Evolutionary conservation across 805 yeast genomes (phyloP), one percentile per base, ranked within the genome.

Genomic region (Huiozyma sinensis): DNA sequence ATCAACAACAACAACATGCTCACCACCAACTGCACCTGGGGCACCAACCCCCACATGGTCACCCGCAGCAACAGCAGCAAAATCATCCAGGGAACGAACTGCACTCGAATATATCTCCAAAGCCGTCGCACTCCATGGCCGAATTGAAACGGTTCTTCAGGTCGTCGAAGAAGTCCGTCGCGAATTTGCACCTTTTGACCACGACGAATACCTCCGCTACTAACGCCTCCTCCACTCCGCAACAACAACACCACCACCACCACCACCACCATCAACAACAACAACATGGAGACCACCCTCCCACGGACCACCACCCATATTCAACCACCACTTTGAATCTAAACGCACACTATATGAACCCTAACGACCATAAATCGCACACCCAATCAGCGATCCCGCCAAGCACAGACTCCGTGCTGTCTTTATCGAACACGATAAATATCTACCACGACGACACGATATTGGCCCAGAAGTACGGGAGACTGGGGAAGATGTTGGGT

Each of bases 101-200:
- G 27, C 36, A 43, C 28, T 38, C 39, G 7, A 34, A 28, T 8
- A 38, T 43, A 9, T 50, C 60, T 6, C 63, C 61, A 4, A 58
- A 56, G 43, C 49, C 49, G 29, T 48, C 53, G 33, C 59, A 58
- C 46, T 77, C 86, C 27, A 81, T 81, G 84, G 80, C 75, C 27
- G 88, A 81, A 51, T 65, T 82, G 60, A 82, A 81, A 56, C 70
- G 84, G 55, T 80, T 82, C 52, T 82, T 82, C 60, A 76, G 83
- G 56, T 83, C 85, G 9, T 51, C 53, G 11, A 56, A 52, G 39
- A 47, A 51, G n/a, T 45, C 59, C 5, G 40, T 50, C 41, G 35
- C 38, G 6, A 42, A 40, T 32, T 35, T 45, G 28, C 45, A 43
- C 38, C 35, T 34, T 41, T 31, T 44, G 10, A 27, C 50, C 13